Evolutionary conservation across 441 rosid species (phyloP).

Genomic region (Kokia cookei): DNA sequence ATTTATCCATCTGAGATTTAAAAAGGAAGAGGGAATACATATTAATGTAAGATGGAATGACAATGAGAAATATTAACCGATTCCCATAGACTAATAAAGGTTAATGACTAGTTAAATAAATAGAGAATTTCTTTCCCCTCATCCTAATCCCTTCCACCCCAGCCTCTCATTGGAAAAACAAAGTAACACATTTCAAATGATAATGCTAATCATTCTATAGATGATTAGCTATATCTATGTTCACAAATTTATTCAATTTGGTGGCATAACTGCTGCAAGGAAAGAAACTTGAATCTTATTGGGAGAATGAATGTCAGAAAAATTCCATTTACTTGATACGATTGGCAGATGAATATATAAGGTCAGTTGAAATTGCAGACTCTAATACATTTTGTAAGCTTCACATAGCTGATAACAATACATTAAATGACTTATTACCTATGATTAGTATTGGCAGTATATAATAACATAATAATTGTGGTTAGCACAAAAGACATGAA

Average conservation of each 20-base stretch:
- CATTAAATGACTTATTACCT: background rate
- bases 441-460: background rate
- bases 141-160: background rate
- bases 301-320: background rate
- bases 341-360: background rate
- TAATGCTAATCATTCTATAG: background rate
- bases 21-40: background rate
- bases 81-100: background rate
- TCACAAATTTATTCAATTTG: background rate
- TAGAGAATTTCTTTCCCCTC: background rate
- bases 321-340: background rate
- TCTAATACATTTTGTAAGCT: background rate
- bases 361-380: background rate
- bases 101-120: background rate
- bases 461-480: background rate
- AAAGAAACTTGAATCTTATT: background rate
- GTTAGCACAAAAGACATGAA: background rate
- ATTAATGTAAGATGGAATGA: background rate
- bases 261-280: background rate
- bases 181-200: background rate
- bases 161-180: background rate
- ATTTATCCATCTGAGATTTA: background rate
- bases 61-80: background rate
- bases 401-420: background rate
- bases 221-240: background rate